These are phyloP conservation scores for Lithospermum erythrorhizon DNA, from an alignment of 257 asterid species.

Conservation along the genomic window DNA sequence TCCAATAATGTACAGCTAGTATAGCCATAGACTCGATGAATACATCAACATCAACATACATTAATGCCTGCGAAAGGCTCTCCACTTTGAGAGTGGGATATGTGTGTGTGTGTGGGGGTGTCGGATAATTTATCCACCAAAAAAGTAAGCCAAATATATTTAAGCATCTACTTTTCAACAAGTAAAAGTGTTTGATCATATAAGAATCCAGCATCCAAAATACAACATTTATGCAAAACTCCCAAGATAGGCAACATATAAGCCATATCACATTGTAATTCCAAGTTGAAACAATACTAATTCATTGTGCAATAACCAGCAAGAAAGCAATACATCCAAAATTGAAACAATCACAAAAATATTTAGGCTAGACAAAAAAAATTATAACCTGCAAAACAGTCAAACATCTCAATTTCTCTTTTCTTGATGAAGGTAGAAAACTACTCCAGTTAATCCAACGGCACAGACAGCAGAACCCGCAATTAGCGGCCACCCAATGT, in stretches of 20 bases:
- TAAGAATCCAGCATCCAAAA: too few species aligned
- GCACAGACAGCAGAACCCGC: conserved; percentile 39
- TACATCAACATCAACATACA: too few species aligned
- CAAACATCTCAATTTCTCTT: conserved; percentile 19
- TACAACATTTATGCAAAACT: too few species aligned
- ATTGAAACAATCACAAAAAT: background rate
- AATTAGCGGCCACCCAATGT: conserved; percentile 27
- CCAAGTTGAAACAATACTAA: background rate
- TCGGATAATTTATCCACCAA: too few species aligned
- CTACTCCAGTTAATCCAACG: conserved; percentile 29
- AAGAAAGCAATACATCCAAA: background rate
- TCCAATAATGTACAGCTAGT: too few species aligned
- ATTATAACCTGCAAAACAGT: background rate
- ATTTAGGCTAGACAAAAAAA: background rate
- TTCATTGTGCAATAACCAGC: background rate
- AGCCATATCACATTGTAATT: background rate
- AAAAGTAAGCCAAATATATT: background rate
- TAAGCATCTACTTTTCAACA: background rate
- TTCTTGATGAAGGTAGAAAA: conserved; percentile 31
- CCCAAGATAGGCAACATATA: too few species aligned
- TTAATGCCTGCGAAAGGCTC: too few species aligned
- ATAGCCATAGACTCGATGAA: too few species aligned
- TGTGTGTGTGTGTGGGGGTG: too few species aligned
- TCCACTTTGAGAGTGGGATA: too few species aligned
- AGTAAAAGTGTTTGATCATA: too few species aligned